phyloP scores from a whole-genome alignment of 257 asterid genomes.

The Echium plantagineum region DNA sequence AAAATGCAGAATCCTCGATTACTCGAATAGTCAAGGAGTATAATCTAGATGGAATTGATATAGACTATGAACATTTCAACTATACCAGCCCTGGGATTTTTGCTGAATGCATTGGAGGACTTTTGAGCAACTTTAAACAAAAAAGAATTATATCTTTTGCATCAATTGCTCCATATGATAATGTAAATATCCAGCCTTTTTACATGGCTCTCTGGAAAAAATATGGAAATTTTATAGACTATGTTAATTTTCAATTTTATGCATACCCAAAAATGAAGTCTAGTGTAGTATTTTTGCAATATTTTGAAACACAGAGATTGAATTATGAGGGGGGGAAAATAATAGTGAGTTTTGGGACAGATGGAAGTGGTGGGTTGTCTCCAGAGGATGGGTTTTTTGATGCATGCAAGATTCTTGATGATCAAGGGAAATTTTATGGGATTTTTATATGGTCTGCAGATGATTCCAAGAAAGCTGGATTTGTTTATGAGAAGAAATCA shows the following conservation, averaged over 20 bases:
- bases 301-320: conserved; percentile 32
- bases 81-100: conserved; percentile 30
- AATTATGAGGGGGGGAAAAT: conserved; percentile 52
- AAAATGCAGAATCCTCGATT: conserved; percentile 48
- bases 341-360: conserved; percentile 46
- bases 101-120: conserved; percentile 39
- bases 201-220: conserved; percentile 39
- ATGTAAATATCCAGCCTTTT: conserved; percentile 20
- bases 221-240: conserved; percentile 41
- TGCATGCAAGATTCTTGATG: conserved; percentile 39
- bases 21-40: conserved; percentile 35
- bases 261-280: conserved; percentile 54
- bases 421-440: conserved; percentile 20
- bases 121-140: conserved; percentile 31
- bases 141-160: conserved; percentile 23
- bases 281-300: conserved; percentile 34
- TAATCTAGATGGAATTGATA: conserved; percentile 59
- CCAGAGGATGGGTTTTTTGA: conserved; percentile 49
- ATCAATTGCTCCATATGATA: conserved; percentile 43
- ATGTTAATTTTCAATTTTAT: conserved; percentile 69
- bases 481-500: background rate
- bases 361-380: conserved; percentile 47
- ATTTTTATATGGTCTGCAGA: background rate
- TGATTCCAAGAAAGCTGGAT: background rate
- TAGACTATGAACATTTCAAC: conserved; percentile 55